Conservation (phyloP, 2,329 filamentous ascomycete genomes). For the Botrytis porri region DNA sequence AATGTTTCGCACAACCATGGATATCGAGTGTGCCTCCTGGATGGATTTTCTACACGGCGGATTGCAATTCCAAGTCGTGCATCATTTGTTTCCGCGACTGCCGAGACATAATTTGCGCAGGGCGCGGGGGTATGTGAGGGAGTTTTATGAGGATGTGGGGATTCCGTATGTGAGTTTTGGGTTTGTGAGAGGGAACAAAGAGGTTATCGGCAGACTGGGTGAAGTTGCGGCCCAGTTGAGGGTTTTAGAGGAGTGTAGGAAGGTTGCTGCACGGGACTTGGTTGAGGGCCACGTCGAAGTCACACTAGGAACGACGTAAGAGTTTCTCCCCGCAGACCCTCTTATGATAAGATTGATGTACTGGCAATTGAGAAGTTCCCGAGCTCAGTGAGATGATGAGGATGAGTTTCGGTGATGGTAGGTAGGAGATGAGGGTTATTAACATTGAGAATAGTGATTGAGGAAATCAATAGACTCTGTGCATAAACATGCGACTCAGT, state of each 20-base stretch:
- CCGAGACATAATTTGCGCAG: slow-evolving; percentile 78
- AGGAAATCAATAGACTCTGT: neutral
- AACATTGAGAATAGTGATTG: neutral
- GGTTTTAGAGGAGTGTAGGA: neutral
- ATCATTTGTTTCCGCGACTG: slow-evolving; percentile 80
- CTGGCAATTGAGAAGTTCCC: neutral
- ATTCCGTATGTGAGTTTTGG: slow-evolving; percentile 38
- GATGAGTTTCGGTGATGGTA: neutral
- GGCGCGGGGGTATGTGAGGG: slow-evolving; percentile 38
- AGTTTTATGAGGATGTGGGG: neutral
- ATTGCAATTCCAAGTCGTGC: slow-evolving; percentile 83
- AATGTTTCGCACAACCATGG: slow-evolving; percentile 92
- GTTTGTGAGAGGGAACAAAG: slow-evolving; percentile 56
- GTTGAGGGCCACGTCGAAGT: neutral
- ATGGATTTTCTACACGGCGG: slow-evolving; percentile 87
- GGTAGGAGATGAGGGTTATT: neutral
- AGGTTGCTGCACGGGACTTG: neutral
- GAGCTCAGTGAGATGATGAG: neutral
- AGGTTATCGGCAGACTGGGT: slow-evolving; percentile 35
- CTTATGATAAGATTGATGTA: too few relatives aligned
- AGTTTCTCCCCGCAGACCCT: too few relatives aligned
- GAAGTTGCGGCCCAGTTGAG: neutral
- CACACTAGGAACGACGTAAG: neutral
- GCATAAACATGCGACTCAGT: neutral
- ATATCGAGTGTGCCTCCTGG: slow-evolving; percentile 84